phyloP scores from a whole-genome alignment of 2,329 filamentous ascomycete genomes.

The Aspergillus pseudoterreus region DNA sequence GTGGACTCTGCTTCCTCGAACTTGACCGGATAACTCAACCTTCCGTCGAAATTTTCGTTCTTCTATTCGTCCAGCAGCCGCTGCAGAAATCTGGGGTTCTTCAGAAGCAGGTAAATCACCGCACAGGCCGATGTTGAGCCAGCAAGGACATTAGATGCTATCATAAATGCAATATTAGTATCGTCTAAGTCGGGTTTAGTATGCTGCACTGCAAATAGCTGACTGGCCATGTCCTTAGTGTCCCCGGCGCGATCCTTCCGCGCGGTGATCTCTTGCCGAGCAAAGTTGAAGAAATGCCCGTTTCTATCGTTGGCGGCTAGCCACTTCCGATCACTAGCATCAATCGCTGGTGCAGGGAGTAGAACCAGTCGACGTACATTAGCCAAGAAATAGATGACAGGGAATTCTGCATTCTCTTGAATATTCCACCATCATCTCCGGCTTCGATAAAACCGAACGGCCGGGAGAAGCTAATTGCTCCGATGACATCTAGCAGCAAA shows the following conservation, averaged over 20 bases:
- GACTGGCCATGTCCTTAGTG: not conserved
- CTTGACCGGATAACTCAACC: not conserved
- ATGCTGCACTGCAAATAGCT: not conserved
- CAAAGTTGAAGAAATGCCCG: not conserved
- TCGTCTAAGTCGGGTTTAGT: not conserved
- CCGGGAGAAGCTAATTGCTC: conserved; percentile 2
- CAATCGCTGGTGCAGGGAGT: not conserved
- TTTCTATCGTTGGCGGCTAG: conserved; percentile 1
- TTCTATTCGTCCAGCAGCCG: not conserved
- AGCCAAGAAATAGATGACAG: conserved; percentile 1
- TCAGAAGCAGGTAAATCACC: not conserved
- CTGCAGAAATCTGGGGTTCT: not conserved
- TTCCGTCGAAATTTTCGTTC: not conserved
- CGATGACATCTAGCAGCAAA: not conserved
- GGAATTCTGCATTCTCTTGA: not conserved
- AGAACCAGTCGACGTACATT: not conserved
- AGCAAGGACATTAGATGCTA: not conserved
- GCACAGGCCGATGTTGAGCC: not conserved
- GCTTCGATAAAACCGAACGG: not conserved
- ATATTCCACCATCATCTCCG: not conserved
- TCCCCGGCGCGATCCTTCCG: conserved; percentile 1
- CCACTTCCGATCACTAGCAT: not conserved
- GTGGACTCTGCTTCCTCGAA: conserved; percentile 1
- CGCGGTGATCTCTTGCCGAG: not conserved
- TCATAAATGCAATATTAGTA: conserved; percentile 1